Evolutionary conservation across 768 basidiomycete genomes (phyloP).

Genomic region (Lentinus tigrinus): DNA sequence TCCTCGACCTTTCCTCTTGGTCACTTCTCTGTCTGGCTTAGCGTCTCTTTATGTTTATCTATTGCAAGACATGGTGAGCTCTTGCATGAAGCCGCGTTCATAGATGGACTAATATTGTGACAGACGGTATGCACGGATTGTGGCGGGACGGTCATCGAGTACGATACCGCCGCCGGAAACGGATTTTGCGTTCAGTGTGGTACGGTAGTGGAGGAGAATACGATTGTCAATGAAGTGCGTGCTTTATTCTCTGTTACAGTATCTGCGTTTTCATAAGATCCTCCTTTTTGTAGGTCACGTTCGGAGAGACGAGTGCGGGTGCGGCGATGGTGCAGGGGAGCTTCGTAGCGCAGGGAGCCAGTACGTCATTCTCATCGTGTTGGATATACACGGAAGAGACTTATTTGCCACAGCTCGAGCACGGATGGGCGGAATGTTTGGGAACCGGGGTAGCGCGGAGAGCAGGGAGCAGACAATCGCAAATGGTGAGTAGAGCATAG

Average conservation of each 20-base stretch:
- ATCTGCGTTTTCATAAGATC: background rate
- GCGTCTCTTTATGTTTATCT: background rate
- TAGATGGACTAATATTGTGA: too few species aligned
- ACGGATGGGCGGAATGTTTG: conserved; percentile 78
- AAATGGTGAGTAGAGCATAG: conserved; percentile 57
- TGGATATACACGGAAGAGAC: background rate
- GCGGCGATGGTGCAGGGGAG: conserved; percentile 95
- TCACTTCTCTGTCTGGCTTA: background rate
- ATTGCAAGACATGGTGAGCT: background rate
- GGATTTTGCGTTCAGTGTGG: conserved; percentile 86
- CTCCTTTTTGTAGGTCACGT: conserved; percentile 51
- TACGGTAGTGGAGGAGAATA: conserved; percentile 89
- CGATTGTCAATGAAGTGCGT: conserved; percentile 80
- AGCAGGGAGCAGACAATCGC: conserved; percentile 90
- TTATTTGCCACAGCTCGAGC: conserved; percentile 61
- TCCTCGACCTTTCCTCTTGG: too few species aligned
- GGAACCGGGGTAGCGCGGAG: conserved; percentile 74
- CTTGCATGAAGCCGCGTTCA: too few species aligned
- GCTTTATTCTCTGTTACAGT: background rate
- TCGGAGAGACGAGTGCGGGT: conserved; percentile 90
- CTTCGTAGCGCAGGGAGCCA: conserved; percentile 87
- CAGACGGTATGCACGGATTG: conserved; percentile 69
- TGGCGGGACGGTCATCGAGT: conserved; percentile 82
- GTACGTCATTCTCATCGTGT: conserved; percentile 46
- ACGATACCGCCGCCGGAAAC: conserved; percentile 80